These are phyloP conservation scores for Pichia rugopelliculosa DNA, from an alignment of 805 yeast species.

Conservation along the genomic window DNA sequence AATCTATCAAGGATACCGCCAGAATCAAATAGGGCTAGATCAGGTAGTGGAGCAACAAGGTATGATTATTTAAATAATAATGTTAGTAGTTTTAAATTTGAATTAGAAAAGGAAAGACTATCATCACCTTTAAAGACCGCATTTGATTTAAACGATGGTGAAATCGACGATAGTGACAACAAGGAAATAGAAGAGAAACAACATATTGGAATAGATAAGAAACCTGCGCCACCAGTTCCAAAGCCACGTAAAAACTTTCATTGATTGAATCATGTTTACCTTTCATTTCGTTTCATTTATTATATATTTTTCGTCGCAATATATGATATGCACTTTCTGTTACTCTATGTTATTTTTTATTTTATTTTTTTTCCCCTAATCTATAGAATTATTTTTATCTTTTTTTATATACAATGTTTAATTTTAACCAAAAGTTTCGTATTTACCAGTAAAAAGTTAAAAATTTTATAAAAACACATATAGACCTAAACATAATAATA, in stretches of 20 bases:
- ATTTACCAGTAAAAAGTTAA: neutral
- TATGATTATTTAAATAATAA: conserved; percentile 20
- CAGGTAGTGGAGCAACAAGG: conserved; percentile 17
- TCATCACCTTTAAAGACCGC: conserved; percentile 3
- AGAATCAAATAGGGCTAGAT: conserved; percentile 8
- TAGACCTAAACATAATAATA: neutral
- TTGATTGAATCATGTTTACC: neutral
- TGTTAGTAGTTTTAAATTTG: conserved; percentile 15
- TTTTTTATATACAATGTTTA: neutral
- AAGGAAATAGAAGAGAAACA: neutral
- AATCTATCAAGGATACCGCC: neutral
- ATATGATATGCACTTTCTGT: no score
- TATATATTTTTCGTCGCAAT: no score
- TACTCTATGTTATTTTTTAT: no score
- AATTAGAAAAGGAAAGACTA: conserved; percentile 6
- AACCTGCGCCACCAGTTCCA: conserved; percentile 8
- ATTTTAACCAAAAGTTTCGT: neutral
- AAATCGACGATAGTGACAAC: neutral
- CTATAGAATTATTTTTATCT: neutral
- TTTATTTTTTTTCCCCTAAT: neutral
- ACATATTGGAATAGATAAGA: neutral
- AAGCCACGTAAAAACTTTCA: neutral
- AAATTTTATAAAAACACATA: neutral
- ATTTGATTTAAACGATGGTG: neutral
- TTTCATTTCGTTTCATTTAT: neutral